Evolutionary conservation across 208 protist genomes (phyloP).

Genomic region (Balamuthia mandrillaris): DNA sequence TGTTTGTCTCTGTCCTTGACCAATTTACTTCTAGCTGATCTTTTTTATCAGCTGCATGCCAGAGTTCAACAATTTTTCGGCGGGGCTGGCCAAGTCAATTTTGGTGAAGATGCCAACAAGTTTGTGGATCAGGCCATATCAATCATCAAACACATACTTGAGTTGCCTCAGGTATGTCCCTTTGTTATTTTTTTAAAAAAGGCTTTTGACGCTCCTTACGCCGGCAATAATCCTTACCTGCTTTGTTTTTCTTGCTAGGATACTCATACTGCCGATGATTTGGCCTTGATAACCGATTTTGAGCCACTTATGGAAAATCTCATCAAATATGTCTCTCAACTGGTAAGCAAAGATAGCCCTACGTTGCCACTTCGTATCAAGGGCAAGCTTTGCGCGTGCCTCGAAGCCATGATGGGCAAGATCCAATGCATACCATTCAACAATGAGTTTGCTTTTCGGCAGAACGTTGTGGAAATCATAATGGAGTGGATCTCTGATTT

Average conservation of each 20-base stretch:
- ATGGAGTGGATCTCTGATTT: constrained; percentile 61
- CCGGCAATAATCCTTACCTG: background rate
- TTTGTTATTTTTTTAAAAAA: background rate
- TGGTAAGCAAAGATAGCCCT: constrained; percentile 22
- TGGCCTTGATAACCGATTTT: constrained; percentile 50
- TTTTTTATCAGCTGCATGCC: constrained; percentile 48
- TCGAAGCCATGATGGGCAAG: constrained; percentile 54
- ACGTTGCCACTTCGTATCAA: constrained; percentile 42
- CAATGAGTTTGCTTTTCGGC: constrained; percentile 52
- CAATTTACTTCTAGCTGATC: background rate
- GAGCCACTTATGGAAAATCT: constrained; percentile 47
- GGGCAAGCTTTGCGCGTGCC: constrained; percentile 51
- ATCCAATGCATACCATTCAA: constrained; percentile 49
- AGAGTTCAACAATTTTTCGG: constrained; percentile 48
- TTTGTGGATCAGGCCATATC: constrained; percentile 58
- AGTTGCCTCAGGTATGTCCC: constrained; percentile 27
- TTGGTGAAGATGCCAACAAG: background rate
- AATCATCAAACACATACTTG: constrained; percentile 56
- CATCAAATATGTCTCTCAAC: constrained; percentile 44
- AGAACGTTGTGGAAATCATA: constrained; percentile 51
- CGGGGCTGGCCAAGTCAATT: constrained; percentile 45
- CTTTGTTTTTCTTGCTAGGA: background rate
- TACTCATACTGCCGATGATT: constrained; percentile 40
- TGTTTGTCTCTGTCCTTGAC: background rate
- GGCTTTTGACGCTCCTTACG: background rate